Conservation (phyloP, 768 basidiomycete species). For the Dacryopinax spathularia region DNA sequence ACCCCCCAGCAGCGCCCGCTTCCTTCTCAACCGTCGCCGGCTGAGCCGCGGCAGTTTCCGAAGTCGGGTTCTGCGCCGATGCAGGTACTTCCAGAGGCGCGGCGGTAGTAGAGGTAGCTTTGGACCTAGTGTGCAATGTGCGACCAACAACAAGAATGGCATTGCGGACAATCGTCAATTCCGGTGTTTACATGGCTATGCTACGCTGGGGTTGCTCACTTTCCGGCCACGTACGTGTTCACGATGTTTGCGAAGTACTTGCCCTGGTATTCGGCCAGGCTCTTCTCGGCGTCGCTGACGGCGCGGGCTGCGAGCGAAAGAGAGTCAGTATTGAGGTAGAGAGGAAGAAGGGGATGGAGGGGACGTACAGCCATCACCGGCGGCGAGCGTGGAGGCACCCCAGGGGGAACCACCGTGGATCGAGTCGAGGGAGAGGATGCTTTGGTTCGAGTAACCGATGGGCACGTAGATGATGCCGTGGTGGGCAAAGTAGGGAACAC, state of each 20-base stretch:
- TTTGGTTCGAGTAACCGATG: constrained; percentile 46
- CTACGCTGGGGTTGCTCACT: not conserved
- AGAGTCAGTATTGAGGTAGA: not conserved
- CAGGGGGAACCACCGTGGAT: constrained; percentile 48
- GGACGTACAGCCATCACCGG: constrained; percentile 18
- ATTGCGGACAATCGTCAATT: not conserved
- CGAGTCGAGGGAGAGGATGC: constrained; percentile 22
- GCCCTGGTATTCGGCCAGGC: constrained; percentile 12
- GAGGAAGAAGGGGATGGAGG: not conserved
- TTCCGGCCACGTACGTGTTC: constrained; percentile 6
- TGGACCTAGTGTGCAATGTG: no score
- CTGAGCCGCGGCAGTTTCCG: not conserved
- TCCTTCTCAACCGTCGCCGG: not conserved
- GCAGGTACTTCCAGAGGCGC: not conserved
- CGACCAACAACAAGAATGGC: not conserved
- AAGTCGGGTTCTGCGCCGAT: not conserved
- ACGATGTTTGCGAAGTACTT: constrained; percentile 10
- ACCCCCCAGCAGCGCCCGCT: not conserved
- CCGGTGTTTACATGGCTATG: not conserved
- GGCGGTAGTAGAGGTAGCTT: no score
- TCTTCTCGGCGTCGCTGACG: constrained; percentile 13
- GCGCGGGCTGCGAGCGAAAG: constrained; percentile 3
- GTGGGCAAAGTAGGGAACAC: constrained; percentile 46
- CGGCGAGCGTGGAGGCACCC: constrained; percentile 42
- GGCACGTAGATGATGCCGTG: constrained; percentile 64